Base-by-base conservation (phyloP, 768 basidiomycete genomes). In the Gymnopilus dilepis region DNA sequence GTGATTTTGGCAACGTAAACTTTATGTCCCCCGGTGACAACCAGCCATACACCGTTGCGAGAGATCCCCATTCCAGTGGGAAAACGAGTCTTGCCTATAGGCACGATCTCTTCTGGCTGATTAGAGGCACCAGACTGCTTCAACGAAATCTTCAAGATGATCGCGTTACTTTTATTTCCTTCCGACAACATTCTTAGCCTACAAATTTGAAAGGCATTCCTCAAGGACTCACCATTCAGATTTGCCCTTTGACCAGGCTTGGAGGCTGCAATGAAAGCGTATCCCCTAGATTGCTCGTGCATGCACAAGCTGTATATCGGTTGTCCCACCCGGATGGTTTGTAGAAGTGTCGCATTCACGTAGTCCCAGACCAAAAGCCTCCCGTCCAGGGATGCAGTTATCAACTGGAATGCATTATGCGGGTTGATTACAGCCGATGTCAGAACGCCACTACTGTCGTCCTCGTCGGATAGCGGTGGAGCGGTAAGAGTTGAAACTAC, bases 351-450 rank as follows among this genome's bases (percentile, higher is more conserved):
- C 5, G 89, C 95, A 60, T 97, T 95, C 37, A 96, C 77, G 73
- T 91, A 96, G 76, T 99, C 95, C 97, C 97, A 99, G 24, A 97
- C 77, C 72, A 92, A 86, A 63, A 99, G 75, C 34, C 82, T 83
- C n/a, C 95, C 97, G 66, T 95, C 91, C 61, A 88, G 69, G 7
- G 93, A 92, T 50, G 87, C 89, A 11, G 94, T 94, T 65, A 98
- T 86, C 64, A 99, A 76, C 73, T 99, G 97, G 65, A 94, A 92
- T 24, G 87, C 81, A 75, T 97, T 99, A 63, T 88, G 83, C 13
- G 97, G 95, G 71, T 87, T 91, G 58, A 99, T 76, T 40, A 88
- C 77, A 40, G 89, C 85, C 40, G 88, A 85, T 11, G 95, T 94
- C 65, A 99, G 84, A 22, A 79, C 69, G 67, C 84, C 82, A 4